Base-by-base conservation (phyloP, 75 land plant genomes). In the Gnetum montanum region DNA sequence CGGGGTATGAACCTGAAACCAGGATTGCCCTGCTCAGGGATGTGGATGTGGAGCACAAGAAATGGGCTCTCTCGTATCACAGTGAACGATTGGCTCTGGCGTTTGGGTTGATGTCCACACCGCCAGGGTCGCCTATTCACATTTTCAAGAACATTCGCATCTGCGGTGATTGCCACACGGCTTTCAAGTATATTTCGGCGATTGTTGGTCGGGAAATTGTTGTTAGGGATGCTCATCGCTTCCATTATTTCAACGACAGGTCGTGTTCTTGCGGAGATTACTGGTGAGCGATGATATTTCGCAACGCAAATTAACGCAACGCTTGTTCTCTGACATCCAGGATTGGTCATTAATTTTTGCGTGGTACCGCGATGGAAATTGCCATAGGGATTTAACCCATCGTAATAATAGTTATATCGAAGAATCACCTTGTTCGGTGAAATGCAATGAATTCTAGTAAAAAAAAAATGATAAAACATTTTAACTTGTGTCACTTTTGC, bases 11-110 rank as follows among this genome's bases (percentile, higher is more conserved):
- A 11, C 58, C 58, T 34, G 24, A 34, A 24, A 37, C 25, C 1
- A 41, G 35, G 13, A 23, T 56, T 36, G 58, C 34, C n/a, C 20
- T 57, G 11, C 37, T n/a, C n/a, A n/a, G 34, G 6, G 37, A 30
- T 11, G 30, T 56, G 34, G 31, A 25, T 13, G 64, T 29, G 7
- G 60, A 53, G 34, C 62, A 56, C 28, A 62, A 62, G 60, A 36
- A 62, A n/a, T 36, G 55, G 54, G 31, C 24, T 18, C 60, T 57
- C 3, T 62, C 34, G 22, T 61, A 60, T 15, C 64, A 62, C 26
- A 28, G 64, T 43, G 64, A 57, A 38, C 54, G 55, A 38, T 30
- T 62, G 4, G 64, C 64, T 24, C 30, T 62, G 30, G 64, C 64
- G 10, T 62, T 30, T 62, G 64, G 36, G 30, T 62, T 62, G 6